Evolutionary conservation across 2,329 filamentous ascomycete species (phyloP).

Genomic region (Zymoseptoria crescenta): DNA sequence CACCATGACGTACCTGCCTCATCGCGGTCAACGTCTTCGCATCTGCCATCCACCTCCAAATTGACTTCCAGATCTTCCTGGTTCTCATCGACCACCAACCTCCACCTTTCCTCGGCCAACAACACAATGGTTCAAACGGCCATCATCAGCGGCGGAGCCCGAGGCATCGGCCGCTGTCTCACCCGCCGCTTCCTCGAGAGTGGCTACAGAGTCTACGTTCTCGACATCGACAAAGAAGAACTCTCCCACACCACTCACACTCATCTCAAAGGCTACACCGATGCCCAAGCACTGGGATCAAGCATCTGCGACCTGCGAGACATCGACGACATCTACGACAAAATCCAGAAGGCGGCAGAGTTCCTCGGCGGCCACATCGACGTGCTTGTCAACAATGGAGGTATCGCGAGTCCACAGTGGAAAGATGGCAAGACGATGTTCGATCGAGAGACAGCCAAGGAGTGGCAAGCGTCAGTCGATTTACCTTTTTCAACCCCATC

Average conservation of each 20-base stretch:
- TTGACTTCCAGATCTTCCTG: neutral
- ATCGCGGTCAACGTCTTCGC: neutral
- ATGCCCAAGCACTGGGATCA: conserved; percentile 11
- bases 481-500: neutral
- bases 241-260: conserved; percentile 28
- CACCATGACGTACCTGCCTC: neutral
- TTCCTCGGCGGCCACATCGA: conserved; percentile 29
- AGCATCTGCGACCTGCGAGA: conserved; percentile 28
- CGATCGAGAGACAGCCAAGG: conserved; percentile 26
- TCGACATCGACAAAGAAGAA: conserved; percentile 33
- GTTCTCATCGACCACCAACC: neutral
- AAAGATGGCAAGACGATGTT: conserved; percentile 27
- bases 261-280: conserved; percentile 23
- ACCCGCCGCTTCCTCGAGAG: conserved; percentile 29
- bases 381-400: conserved; percentile 37
- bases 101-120: neutral
- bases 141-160: conserved; percentile 27
- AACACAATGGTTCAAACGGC: conserved; percentile 9
- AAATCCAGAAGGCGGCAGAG: conserved; percentile 24
- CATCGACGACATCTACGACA: conserved; percentile 26
- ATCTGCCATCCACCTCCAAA: neutral
- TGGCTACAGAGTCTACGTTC: conserved; percentile 34
- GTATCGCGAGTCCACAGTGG: conserved; percentile 28
- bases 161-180: conserved; percentile 30
- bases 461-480: conserved; percentile 29